Conservation (phyloP, 2,329 filamentous ascomycete genomes). For the Talaromyces sp. region DNA sequence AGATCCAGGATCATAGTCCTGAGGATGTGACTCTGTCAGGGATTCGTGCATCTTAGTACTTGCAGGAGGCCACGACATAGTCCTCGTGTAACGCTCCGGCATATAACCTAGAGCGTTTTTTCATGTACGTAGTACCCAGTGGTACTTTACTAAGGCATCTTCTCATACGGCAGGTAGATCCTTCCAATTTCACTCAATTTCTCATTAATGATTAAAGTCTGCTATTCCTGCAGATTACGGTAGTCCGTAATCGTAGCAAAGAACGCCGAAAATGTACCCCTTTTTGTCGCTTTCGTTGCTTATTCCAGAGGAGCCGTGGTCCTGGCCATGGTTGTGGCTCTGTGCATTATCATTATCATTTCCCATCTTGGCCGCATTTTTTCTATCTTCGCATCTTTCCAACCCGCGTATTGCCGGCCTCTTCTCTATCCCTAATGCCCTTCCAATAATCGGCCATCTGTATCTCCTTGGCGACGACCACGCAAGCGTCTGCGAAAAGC, state of each 20-base stretch:
- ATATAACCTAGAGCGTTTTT: background rate
- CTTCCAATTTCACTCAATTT: background rate
- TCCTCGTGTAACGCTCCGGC: background rate
- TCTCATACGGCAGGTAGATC: no score
- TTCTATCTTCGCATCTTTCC: background rate
- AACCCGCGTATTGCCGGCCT: background rate
- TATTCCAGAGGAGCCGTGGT: background rate
- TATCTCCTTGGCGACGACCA: slow-evolving; percentile 47
- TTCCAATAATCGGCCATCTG: no score
- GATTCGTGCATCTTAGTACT: background rate
- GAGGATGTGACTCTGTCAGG: background rate
- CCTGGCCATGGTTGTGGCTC: background rate
- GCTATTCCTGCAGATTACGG: background rate
- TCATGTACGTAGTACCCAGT: background rate
- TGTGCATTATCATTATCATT: background rate
- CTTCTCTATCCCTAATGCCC: background rate
- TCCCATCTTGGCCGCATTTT: background rate
- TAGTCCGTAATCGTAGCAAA: no score
- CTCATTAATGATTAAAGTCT: background rate
- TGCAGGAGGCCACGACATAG: background rate
- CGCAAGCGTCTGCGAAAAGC: slow-evolving; percentile 47
- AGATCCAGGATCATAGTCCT: background rate
- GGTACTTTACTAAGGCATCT: background rate
- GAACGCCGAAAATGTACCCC: background rate
- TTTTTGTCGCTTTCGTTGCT: background rate